These are phyloP conservation scores for Pistacia atlantica DNA, from an alignment of 345 rosid genomes.

Conservation along the genomic window DNA sequence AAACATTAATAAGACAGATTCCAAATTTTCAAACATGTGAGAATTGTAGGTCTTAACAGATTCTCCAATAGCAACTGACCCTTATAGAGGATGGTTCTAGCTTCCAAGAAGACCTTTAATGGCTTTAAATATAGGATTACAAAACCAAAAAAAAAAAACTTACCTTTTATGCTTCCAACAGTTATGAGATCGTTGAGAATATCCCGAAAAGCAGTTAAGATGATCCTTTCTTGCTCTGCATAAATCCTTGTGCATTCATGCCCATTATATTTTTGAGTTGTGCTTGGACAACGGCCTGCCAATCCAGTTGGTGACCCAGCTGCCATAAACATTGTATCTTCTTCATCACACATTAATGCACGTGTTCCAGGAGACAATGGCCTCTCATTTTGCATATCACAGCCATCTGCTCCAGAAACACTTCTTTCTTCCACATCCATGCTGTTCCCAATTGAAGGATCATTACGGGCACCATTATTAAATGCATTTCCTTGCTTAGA, in stretches of 20 bases:
- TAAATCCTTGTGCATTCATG: slow-evolving; percentile 40
- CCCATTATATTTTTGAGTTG: slow-evolving; percentile 16
- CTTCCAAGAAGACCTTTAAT: neutral
- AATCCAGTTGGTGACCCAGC: slow-evolving; percentile 15
- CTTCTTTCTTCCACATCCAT: slow-evolving; percentile 27
- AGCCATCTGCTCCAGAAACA: slow-evolving; percentile 25
- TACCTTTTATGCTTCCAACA: slow-evolving; percentile 56
- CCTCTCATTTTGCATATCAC: slow-evolving; percentile 30
- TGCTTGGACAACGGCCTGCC: slow-evolving; percentile 20
- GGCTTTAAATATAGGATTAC: slow-evolving; percentile 2
- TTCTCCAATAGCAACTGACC: slow-evolving; percentile 1
- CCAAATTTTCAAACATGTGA: neutral
- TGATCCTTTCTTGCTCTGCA: slow-evolving; percentile 55
- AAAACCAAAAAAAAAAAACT: slow-evolving; percentile 21
- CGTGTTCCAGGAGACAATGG: slow-evolving; percentile 56
- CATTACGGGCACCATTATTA: slow-evolving; percentile 28
- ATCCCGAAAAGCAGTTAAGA: slow-evolving; percentile 53
- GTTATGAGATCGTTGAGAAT: slow-evolving; percentile 50
- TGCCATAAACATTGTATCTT: slow-evolving; percentile 35
- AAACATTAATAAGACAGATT: neutral
- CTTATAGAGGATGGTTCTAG: neutral
- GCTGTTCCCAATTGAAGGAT: slow-evolving; percentile 19
- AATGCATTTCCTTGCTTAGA: slow-evolving; percentile 26
- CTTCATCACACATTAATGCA: slow-evolving; percentile 69
- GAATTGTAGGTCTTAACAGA: neutral